These are phyloP conservation scores for Phlebiopsis gigantea DNA, from an alignment of 768 basidiomycete species.

Conservation along the genomic window DNA sequence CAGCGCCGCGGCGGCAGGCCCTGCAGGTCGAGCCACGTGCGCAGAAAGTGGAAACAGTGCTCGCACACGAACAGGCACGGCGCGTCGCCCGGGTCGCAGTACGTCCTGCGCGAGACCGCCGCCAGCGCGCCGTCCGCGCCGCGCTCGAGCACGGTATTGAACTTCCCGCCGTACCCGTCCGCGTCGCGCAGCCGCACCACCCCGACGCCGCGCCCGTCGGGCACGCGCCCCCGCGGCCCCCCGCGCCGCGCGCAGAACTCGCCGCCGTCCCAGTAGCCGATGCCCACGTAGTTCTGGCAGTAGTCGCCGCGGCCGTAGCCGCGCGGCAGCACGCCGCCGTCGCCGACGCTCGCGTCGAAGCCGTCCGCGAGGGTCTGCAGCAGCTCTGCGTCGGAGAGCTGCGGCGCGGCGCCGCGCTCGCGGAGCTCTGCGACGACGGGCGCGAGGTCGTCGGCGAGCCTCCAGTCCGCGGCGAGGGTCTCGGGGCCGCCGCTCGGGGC, in stretches of 20 bases:
- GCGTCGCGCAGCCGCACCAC: background rate
- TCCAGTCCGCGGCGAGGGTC: background rate
- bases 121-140: background rate
- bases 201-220: background rate
- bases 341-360: background rate
- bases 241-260: too few species aligned
- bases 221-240: background rate
- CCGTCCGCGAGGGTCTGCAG: background rate
- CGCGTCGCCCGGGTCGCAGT: background rate
- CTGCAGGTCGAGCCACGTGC: background rate
- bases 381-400: background rate
- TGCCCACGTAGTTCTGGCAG: background rate
- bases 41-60: background rate
- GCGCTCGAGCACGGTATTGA: background rate
- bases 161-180: background rate
- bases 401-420: background rate
- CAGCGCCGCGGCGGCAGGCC: background rate
- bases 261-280: slow-evolving; percentile 3
- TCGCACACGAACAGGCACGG: background rate
- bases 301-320: background rate
- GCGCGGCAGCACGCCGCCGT: background rate
- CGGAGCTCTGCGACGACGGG: background rate
- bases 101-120: background rate
- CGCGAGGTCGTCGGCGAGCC: background rate
- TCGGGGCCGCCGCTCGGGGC: background rate